phyloP scores from a whole-genome alignment of 2,329 filamentous ascomycete genomes.

The Penicillium sp. region DNA sequence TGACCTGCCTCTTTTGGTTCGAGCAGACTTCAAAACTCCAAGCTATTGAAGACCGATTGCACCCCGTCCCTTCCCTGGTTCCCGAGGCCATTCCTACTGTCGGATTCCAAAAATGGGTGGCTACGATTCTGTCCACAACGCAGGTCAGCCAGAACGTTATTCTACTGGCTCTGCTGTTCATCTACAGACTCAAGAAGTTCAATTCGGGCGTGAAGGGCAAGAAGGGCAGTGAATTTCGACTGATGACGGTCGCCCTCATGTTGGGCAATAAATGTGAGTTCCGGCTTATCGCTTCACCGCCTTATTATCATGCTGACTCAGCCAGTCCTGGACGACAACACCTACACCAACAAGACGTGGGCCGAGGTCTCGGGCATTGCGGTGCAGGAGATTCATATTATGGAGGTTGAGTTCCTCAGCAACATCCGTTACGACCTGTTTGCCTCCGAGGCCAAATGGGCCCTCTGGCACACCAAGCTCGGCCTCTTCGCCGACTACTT shows the following conservation, averaged over 20 bases:
- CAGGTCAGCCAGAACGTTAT: slow-evolving; percentile 97
- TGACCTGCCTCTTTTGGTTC: slow-evolving; percentile 98
- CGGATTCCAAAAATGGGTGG: slow-evolving; percentile 90
- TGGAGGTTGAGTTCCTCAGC: slow-evolving; percentile 99
- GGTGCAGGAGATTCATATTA: slow-evolving; percentile 92
- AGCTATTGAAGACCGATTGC: slow-evolving; percentile 59
- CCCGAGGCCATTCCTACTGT: slow-evolving; percentile 69
- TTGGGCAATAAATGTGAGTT: slow-evolving; percentile 87
- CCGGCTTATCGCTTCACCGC: slow-evolving; percentile 22
- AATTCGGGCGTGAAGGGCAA: slow-evolving; percentile 88
- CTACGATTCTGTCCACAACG: slow-evolving; percentile 83
- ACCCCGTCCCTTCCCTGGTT: slow-evolving; percentile 54
- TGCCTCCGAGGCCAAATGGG: slow-evolving; percentile 81
- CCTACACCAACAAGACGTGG: slow-evolving; percentile 99
- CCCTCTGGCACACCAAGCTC: slow-evolving; percentile 77
- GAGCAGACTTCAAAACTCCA: slow-evolving; percentile 77
- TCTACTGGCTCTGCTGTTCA: slow-evolving; percentile 80
- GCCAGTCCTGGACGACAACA: slow-evolving; percentile 89
- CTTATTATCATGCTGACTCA: slow-evolving; percentile 22
- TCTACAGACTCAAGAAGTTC: slow-evolving; percentile 85
- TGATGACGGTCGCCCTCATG: slow-evolving; percentile 94
- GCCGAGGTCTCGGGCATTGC: slow-evolving; percentile 93
- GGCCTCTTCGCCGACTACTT: slow-evolving; percentile 79
- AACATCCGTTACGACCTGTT: slow-evolving; percentile 95
- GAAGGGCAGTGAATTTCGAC: slow-evolving; percentile 84